Evolutionary conservation across 1,284 basidiomycete genomes (phyloP).

Genomic region (Fomitopsis betulina): DNA sequence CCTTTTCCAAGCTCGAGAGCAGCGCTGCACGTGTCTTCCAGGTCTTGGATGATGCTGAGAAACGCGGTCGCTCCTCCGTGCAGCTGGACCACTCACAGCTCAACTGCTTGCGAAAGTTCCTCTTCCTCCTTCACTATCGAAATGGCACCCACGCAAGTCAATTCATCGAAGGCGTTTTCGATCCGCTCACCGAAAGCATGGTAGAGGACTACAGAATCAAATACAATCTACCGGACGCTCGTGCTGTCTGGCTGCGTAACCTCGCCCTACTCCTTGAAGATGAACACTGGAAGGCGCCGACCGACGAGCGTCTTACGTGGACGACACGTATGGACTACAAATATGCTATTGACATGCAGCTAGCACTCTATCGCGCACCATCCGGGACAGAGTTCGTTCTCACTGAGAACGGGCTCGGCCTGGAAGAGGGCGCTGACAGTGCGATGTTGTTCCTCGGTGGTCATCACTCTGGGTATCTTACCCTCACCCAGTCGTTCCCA

Average conservation of each 20-base stretch:
- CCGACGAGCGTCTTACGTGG: neutral
- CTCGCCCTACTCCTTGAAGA: neutral
- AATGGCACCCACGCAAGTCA: neutral
- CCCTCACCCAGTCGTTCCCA: neutral
- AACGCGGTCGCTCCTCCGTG: neutral
- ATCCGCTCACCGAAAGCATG: neutral
- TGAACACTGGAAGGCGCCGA: neutral
- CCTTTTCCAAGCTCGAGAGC: neutral
- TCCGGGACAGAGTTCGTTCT: neutral
- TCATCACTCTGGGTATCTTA: neutral
- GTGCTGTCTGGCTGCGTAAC: neutral
- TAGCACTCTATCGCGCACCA: neutral
- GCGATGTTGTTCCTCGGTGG: neutral
- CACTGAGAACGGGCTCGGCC: neutral
- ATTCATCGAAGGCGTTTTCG: neutral
- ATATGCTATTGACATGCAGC: neutral
- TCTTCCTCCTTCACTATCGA: neutral
- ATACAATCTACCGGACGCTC: neutral
- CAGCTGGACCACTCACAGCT: neutral
- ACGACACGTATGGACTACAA: neutral
- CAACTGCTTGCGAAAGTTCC: neutral
- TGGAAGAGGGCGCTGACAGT: neutral
- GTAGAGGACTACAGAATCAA: neutral
- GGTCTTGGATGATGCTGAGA: neutral
- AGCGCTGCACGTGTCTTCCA: neutral